These are phyloP conservation scores for Aureobasidium pullulans DNA, from an alignment of 2,329 filamentous ascomycete genomes.

Conservation along the genomic window DNA sequence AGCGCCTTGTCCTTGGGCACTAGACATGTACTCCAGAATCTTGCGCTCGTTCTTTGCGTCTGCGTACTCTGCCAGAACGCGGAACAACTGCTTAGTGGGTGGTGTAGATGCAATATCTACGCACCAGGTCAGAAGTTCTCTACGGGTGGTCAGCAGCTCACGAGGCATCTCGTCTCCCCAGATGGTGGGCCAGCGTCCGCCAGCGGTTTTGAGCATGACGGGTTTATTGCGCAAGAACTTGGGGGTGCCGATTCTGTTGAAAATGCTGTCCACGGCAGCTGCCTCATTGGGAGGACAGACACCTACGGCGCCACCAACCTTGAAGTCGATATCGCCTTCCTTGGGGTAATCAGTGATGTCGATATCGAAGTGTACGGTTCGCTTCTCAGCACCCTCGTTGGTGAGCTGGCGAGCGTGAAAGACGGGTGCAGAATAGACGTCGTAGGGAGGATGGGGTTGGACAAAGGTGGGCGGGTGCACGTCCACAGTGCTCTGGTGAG, in stretches of 20 bases:
- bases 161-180: slow-evolving; percentile 88
- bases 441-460: slow-evolving; percentile 87
- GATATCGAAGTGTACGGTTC: slow-evolving; percentile 94
- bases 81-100: slow-evolving; percentile 79
- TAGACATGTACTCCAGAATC: slow-evolving; percentile 77
- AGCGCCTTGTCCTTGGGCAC: slow-evolving; percentile 79
- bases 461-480: slow-evolving; percentile 79
- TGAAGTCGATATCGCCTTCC: slow-evolving; percentile 82
- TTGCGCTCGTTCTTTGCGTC: slow-evolving; percentile 76
- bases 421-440: slow-evolving; percentile 84
- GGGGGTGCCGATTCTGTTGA: slow-evolving; percentile 75
- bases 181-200: slow-evolving; percentile 90
- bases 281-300: slow-evolving; percentile 82
- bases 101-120: slow-evolving; percentile 88
- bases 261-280: slow-evolving; percentile 69
- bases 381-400: slow-evolving; percentile 81
- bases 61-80: slow-evolving; percentile 78
- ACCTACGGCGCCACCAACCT: slow-evolving; percentile 91
- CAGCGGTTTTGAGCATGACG: slow-evolving; percentile 67
- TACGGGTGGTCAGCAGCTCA: slow-evolving; percentile 79
- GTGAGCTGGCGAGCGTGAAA: slow-evolving; percentile 82
- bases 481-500: slow-evolving; percentile 35
- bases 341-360: slow-evolving; percentile 91
- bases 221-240: slow-evolving; percentile 78
- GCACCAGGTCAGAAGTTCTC: slow-evolving; percentile 93